phyloP scores from a whole-genome alignment of 306 rosid species.

The Cucurbita pepo region DNA sequence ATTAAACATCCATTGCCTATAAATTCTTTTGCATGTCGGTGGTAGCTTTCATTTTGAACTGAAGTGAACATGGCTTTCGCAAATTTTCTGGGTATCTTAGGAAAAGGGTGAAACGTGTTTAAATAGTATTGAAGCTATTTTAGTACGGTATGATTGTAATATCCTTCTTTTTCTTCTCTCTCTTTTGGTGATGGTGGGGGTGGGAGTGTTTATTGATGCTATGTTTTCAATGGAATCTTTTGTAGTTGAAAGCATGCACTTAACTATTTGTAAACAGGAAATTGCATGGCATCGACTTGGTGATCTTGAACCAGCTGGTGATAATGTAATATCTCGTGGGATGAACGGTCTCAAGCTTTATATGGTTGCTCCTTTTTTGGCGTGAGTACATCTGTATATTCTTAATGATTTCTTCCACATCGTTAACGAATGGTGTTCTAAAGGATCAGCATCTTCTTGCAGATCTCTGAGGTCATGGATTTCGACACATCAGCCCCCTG shows the following conservation, averaged over 20 bases:
- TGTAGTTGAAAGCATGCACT: constrained; percentile 10
- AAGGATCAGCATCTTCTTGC: constrained; percentile 16
- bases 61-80: not conserved
- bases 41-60: not conserved
- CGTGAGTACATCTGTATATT: constrained; percentile 34
- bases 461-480: constrained; percentile 78
- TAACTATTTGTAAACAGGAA: constrained; percentile 47
- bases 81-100: not conserved
- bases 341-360: constrained; percentile 88
- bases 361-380: constrained; percentile 93
- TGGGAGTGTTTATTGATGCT: not conserved
- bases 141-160: too few species aligned
- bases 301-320: constrained; percentile 73
- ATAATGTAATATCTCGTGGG: constrained; percentile 88
- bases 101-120: not conserved
- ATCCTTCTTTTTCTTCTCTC: too few species aligned
- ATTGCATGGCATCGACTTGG: constrained; percentile 93
- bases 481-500: constrained; percentile 40
- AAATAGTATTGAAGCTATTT: not conserved
- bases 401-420: constrained; percentile 15
- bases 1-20: not conserved
- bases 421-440: not conserved
- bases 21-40: not conserved
- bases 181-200: too few species aligned
- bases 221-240: not conserved